Conservation (phyloP, 148 eudicot species). For the Nepenthes mirabilis region DNA sequence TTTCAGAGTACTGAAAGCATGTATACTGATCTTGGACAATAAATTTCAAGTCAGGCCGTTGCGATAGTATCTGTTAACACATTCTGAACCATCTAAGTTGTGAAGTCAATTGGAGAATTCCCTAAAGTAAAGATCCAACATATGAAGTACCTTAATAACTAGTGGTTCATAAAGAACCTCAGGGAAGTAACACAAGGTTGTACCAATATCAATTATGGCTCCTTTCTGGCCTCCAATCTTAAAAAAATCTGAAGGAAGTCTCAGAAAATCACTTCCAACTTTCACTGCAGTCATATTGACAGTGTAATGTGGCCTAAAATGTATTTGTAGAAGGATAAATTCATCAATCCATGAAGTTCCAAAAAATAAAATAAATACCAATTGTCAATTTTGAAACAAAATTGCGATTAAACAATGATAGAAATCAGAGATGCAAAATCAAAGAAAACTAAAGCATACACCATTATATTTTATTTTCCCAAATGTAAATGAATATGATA, state of each 20-base stretch:
- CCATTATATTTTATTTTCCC: no score
- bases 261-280: conserved; percentile 54
- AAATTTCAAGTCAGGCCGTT: conserved; percentile 60
- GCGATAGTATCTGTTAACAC: conserved; percentile 51
- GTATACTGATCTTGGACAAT: conserved; percentile 73
- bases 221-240: conserved; percentile 54
- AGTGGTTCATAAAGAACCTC: conserved; percentile 58
- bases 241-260: conserved; percentile 39
- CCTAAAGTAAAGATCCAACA: conserved; percentile 1
- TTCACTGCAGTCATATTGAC: conserved; percentile 86
- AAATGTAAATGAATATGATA: neutral
- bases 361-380: neutral
- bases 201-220: conserved; percentile 79
- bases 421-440: no score
- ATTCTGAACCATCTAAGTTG: conserved; percentile 10
- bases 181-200: conserved; percentile 89
- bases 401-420: no score
- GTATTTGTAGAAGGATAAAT: neutral
- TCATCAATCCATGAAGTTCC: neutral
- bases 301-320: conserved; percentile 73
- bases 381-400: no score
- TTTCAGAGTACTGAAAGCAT: conserved; percentile 64
- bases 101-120: neutral
- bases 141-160: conserved; percentile 42
- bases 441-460: no score